A percentile compares a stretch with the other conserved stretches of the same genome.
phyloP scores from a whole-genome alignment of 108 stramenopile genomes.

The Asterionellopsis glacialis region DNA sequence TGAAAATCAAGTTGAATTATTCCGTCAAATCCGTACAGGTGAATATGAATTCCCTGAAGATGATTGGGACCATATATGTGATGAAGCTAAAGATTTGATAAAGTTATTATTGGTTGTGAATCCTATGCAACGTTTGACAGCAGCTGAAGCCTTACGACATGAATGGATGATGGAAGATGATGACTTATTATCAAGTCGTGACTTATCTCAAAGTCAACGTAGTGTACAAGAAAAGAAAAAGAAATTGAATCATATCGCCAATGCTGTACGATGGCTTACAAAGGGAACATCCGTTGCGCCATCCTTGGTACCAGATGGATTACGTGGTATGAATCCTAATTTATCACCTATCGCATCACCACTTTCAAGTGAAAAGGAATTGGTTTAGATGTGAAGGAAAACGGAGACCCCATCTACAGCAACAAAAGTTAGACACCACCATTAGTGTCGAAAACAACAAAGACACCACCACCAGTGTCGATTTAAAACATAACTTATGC shows the following conservation, averaged over 20 bases:
- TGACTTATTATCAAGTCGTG: background rate
- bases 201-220: background rate
- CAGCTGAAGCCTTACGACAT: slow-evolving; percentile 41
- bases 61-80: slow-evolving; percentile 33
- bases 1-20: slow-evolving; percentile 44
- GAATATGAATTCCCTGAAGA: slow-evolving; percentile 28
- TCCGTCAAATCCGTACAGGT: slow-evolving; percentile 36
- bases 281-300: too few relatives aligned
- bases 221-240: background rate
- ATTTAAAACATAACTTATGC: too few relatives aligned
- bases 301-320: too few relatives aligned
- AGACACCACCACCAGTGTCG: too few relatives aligned
- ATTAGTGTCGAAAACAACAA: too few relatives aligned
- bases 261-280: background rate
- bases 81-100: slow-evolving; percentile 47
- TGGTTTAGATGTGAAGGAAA: too few relatives aligned
- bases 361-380: too few relatives aligned
- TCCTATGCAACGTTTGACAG: slow-evolving; percentile 43
- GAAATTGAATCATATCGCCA: background rate
- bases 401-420: too few relatives aligned
- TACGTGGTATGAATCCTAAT: too few relatives aligned
- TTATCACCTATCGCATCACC: too few relatives aligned
- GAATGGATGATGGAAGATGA: slow-evolving; percentile 19
- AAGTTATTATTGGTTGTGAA: slow-evolving; percentile 43
- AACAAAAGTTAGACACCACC: too few relatives aligned